These are phyloP conservation scores for Ophiosphaerella herpotricha DNA, from an alignment of 2,329 filamentous ascomycete genomes.

Conservation along the genomic window DNA sequence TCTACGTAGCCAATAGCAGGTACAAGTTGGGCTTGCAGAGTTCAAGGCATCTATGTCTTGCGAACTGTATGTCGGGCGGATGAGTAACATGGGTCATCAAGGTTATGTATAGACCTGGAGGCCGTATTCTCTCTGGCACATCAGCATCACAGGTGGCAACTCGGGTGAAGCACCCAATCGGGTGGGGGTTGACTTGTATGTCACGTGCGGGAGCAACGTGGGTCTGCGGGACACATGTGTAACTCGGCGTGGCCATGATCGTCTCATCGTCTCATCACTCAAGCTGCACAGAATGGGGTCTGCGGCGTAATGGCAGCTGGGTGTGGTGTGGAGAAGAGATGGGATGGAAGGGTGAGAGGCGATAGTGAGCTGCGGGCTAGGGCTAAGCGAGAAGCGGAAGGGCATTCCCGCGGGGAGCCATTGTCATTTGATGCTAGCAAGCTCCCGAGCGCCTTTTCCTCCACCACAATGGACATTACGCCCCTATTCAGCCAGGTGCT, in stretches of 20 bases:
- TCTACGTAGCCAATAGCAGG: constrained; percentile 1
- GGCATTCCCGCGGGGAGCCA: constrained; percentile 28
- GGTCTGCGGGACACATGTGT: too few species aligned
- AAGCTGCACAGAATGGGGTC: not conserved
- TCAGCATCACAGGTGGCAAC: not conserved
- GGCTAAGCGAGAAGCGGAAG: constrained; percentile 22
- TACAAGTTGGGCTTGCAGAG: not conserved
- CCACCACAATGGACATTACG: constrained; percentile 62
- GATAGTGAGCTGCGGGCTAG: not conserved
- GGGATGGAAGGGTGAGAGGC: not conserved
- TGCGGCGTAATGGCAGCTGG: not conserved
- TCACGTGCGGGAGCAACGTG: too few species aligned
- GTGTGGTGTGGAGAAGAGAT: not conserved
- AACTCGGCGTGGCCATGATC: too few species aligned
- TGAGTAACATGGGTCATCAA: not conserved
- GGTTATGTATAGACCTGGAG: too few species aligned
- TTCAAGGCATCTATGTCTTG: too few species aligned
- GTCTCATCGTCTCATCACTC: too few species aligned
- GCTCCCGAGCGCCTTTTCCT: constrained; percentile 8
- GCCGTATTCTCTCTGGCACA: too few species aligned
- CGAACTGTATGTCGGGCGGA: too few species aligned
- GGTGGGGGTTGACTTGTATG: not conserved
- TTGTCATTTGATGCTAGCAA: constrained; percentile 29
- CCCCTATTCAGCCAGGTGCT: constrained; percentile 71
- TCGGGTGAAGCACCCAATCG: constrained; percentile 1